A percentile compares a stretch with the other conserved stretches of the same genome.
Evolutionary conservation across 768 basidiomycete species (phyloP).

Genomic region (Russula sp.): DNA sequence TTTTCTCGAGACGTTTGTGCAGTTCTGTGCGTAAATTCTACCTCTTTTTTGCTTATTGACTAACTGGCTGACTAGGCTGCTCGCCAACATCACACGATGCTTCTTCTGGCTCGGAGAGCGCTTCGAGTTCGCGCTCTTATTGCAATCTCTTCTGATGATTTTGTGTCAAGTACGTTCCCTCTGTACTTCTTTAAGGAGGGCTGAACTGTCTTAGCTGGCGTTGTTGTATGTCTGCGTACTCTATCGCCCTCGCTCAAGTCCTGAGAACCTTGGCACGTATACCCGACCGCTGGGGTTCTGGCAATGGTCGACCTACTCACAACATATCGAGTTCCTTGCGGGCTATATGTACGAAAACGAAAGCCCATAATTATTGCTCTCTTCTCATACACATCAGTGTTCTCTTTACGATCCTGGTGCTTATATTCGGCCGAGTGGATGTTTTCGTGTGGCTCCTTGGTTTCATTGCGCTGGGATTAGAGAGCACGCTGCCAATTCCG

Average conservation of each 20-base stretch:
- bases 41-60: neutral
- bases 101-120: constrained; percentile 86
- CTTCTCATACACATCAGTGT: constrained; percentile 40
- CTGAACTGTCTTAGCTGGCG: constrained; percentile 51
- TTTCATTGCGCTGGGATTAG: constrained; percentile 75
- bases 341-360: constrained; percentile 59
- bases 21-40: constrained; percentile 54
- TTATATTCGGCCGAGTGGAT: constrained; percentile 66
- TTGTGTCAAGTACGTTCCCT: constrained; percentile 60
- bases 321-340: constrained; percentile 81
- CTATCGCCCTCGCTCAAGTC: constrained; percentile 59
- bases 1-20: constrained; percentile 87
- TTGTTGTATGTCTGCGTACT: constrained; percentile 78
- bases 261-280: constrained; percentile 58
- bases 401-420: constrained; percentile 66
- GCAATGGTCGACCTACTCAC: constrained; percentile 78
- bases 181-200: constrained; percentile 11
- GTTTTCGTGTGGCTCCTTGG: constrained; percentile 63
- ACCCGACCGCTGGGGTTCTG: constrained; percentile 72
- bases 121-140: constrained; percentile 72
- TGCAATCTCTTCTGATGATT: constrained; percentile 85
- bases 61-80: constrained; percentile 45
- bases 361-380: neutral
- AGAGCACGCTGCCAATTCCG: constrained; percentile 83
- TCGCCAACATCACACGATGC: constrained; percentile 84